Base-by-base conservation (phyloP, 164 flowering plant species). In the Magnolia kwangsiensis region DNA sequence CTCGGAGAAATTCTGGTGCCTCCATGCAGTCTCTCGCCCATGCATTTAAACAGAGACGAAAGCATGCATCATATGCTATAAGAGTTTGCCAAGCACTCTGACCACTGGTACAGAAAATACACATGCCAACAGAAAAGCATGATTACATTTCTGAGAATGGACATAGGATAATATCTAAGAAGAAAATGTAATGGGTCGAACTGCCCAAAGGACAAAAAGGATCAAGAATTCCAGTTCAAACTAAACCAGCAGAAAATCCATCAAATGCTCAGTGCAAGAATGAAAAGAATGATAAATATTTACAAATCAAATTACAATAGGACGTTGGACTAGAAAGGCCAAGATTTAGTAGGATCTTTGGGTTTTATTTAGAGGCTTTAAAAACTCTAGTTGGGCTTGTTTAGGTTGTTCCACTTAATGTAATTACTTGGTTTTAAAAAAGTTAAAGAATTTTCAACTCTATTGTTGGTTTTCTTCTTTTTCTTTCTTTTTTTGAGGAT, bases 1-100 rank as follows among this genome's bases (percentile, higher is more conserved):
- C 95, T 19, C 82, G 87, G 23, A 95, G 86, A 83, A 95, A 95
- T 73, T 86, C 95, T 13, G 96, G 96, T 73, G 98, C 97, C 80
- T 95, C 96, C 16, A 87, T 78, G 82, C 90, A 90, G 67, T 92
- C 95, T 85, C 87, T 84, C 51, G 91, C 92, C 95, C 96, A 92
- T 67, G 96, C 89, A 83, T 90, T 77, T 50, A 95, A 83, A 78
- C 98, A 95, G 63, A 95, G 78, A 9, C 96, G 95, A 59, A 91
- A 82, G 75, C 97, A 91, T 74, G 97, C 98, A 84, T 95, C 98
- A 84, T 95, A 93, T 76, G 98, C 91, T 69, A 92, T 75, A 50
- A 95, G 79, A 24, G 89, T 84, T 86, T 92, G 93, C 93, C 95
- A 95, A 68, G 95, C 94, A 86, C 82, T 84, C 85, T 95, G 98